Evolutionary conservation across 805 yeast genomes (phyloP).

Genomic region (Debaryomyces hansenii): DNA sequence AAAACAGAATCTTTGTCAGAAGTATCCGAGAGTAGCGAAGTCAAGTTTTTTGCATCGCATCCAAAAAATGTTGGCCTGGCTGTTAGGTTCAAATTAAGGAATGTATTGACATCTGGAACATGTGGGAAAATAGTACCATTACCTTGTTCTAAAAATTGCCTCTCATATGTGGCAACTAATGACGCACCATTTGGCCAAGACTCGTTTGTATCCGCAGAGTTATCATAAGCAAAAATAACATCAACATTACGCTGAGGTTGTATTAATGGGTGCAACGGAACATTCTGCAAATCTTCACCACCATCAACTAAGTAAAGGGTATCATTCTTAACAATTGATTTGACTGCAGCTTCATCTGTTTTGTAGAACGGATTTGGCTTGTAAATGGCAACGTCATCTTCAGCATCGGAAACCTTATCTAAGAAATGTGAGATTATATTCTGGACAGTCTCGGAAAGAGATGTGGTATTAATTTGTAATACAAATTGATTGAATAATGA

Average conservation of each 20-base stretch:
- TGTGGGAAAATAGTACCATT: constrained; percentile 71
- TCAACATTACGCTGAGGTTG: constrained; percentile 33
- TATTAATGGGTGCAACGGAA: constrained; percentile 40
- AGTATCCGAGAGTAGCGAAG: constrained; percentile 36
- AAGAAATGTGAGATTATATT: constrained; percentile 22
- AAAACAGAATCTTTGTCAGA: constrained; percentile 20
- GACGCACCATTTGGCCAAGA: constrained; percentile 42
- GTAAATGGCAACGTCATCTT: constrained; percentile 69
- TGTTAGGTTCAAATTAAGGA: constrained; percentile 59
- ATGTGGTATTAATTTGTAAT: constrained; percentile 50
- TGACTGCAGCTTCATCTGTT: constrained; percentile 28
- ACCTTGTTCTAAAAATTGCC: constrained; percentile 44
- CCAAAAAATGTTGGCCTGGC: constrained; percentile 81
- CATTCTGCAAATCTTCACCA: constrained; percentile 41
- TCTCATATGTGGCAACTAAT: constrained; percentile 28
- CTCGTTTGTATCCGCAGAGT: constrained; percentile 32
- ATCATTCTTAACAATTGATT: constrained; percentile 17
- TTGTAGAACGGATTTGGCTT: constrained; percentile 65
- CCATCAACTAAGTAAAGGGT: constrained; percentile 39
- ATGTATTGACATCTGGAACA: constrained; percentile 70
- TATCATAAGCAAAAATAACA: constrained; percentile 38
- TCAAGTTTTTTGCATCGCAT: constrained; percentile 65
- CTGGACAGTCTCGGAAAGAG: constrained; percentile 20
- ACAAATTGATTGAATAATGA: constrained; percentile 72
- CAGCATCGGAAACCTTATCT: constrained; percentile 41